phyloP scores from a whole-genome alignment of 75 land plant species.

The Azolla pinnata region DNA sequence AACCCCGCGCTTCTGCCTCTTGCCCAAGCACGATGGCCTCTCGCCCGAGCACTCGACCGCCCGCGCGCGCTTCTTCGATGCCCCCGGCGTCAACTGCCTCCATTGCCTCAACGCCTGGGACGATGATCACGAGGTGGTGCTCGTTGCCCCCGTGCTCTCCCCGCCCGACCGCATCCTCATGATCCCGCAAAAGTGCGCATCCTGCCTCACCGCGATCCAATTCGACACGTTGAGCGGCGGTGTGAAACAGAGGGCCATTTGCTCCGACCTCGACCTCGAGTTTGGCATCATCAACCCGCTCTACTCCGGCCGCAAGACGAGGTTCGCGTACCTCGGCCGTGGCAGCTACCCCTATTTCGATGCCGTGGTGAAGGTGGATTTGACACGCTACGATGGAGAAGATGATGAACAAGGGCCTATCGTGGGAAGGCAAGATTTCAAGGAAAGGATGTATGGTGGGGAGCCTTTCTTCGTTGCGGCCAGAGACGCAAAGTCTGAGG shows the following conservation, averaged over 20 bases:
- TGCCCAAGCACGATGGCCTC: constrained; percentile 43
- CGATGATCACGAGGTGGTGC: constrained; percentile 42
- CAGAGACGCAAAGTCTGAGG: constrained; percentile 21
- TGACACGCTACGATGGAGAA: constrained; percentile 11
- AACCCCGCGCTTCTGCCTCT: constrained; percentile 47
- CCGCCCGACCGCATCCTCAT: constrained; percentile 43
- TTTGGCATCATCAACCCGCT: constrained; percentile 51
- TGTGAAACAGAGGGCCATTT: no score
- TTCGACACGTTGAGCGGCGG: no score
- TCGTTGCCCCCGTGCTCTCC: constrained; percentile 46
- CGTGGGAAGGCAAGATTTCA: constrained; percentile 34
- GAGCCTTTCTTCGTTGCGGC: constrained; percentile 71
- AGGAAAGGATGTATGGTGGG: constrained; percentile 42
- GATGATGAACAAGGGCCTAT: constrained; percentile 9
- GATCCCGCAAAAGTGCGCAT: constrained; percentile 2
- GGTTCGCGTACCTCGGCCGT: constrained; percentile 44
- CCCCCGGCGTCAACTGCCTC: constrained; percentile 48
- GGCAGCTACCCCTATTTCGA: constrained; percentile 52
- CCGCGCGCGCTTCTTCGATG: no score
- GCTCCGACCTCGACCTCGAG: constrained; percentile 39
- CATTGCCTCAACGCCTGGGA: constrained; percentile 88
- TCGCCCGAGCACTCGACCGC: no score
- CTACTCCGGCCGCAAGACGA: constrained; percentile 34
- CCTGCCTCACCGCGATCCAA: constrained; percentile 18
- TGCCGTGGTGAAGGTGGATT: constrained; percentile 73